Base-by-base conservation (phyloP, 495 filamentous ascomycete genomes). In the Podospora australis region DNA sequence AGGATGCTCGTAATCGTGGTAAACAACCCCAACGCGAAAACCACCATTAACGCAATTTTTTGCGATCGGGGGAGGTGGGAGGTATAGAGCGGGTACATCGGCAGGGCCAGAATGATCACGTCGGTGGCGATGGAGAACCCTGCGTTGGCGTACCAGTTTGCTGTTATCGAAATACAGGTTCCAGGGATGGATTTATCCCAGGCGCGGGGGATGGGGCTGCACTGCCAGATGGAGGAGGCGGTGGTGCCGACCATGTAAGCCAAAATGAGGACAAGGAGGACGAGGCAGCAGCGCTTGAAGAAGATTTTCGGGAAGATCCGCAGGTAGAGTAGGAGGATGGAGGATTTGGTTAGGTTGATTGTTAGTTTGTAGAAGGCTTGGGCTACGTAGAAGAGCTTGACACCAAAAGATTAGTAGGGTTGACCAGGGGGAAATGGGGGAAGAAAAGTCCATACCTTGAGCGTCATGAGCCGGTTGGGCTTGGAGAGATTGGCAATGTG, bases 21-120 rank as follows among this genome's bases (percentile, higher is more conserved):
- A 23, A 70, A 57, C 24, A 60, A 46, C 14, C 70, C 70, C 2
- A 72, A 40, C 1, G 58, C 54, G 34, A 71, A 71, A 16, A 72
- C 60, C 14, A 39, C 50, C 34, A 56, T 58, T n/a, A 74, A 46
- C 2, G 62, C 62, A 2, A 63, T 6, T 45, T 70, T 71, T 29
- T 71, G 66, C 10, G 19, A 25, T 13, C n/a, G 35, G 1, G 56
- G 58, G 30, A 66, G 59, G n/a, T 60, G 51, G 1, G 69, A 56
- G 14, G 46, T 46, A 40, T 61, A 64, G 9, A 71, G 49, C 9
- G 64, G 56, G 2, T 60, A 53, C 52, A 71, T 57, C 6, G 69
- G 69, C 8, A 73, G 46, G 8, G 45, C 49, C 3, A 65, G 54
- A 24, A 65, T 65, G 43, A 63, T 26, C 6, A 62, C 24, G n/a